Conservation (phyloP, 1,284 basidiomycete genomes). For the Ganoderma sinense region DNA sequence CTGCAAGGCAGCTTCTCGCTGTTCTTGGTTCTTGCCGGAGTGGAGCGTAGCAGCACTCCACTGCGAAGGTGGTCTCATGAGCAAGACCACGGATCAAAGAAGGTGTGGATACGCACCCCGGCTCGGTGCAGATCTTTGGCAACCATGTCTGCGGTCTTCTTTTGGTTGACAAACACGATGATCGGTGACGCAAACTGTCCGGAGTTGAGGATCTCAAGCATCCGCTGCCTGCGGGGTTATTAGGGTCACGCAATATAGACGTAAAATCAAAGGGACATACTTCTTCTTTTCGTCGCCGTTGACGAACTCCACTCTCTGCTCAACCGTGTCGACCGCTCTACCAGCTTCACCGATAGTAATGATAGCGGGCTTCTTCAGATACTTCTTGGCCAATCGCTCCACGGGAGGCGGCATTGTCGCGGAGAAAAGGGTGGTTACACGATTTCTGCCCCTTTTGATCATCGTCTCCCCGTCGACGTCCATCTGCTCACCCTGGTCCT, state of each 20-base stretch:
- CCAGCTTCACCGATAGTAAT: slow-evolving; percentile 99
- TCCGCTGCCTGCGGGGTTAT: slow-evolving; percentile 61
- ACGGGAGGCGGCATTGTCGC: slow-evolving; percentile 99
- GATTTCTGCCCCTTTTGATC: slow-evolving; percentile 78
- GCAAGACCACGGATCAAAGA: slow-evolving; percentile 14
- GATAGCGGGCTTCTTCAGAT: slow-evolving; percentile 90
- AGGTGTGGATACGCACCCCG: slow-evolving; percentile 58
- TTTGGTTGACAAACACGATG: slow-evolving; percentile 99
- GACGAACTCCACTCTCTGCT: slow-evolving; percentile 96
- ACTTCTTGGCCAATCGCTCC: slow-evolving; percentile 93
- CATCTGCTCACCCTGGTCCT: slow-evolving; percentile 71
- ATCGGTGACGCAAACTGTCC: slow-evolving; percentile 88
- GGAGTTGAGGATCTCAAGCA: slow-evolving; percentile 92
- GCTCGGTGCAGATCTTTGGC: slow-evolving; percentile 90
- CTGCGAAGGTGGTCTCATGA: slow-evolving; percentile 45
- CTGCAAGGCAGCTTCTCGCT: slow-evolving; percentile 92
- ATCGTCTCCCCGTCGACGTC: slow-evolving; percentile 70
- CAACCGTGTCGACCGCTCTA: slow-evolving; percentile 97
- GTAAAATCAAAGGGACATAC: slow-evolving; percentile 49
- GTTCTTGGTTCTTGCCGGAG: slow-evolving; percentile 97
- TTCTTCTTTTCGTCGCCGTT: slow-evolving; percentile 95
- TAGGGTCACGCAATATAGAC: slow-evolving; percentile 18
- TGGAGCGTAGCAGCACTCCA: slow-evolving; percentile 92
- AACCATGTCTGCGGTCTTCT: slow-evolving; percentile 98
- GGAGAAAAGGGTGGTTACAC: slow-evolving; percentile 94